Evolutionary conservation across 108 stramenopile species (phyloP), one percentile per base, ranked within the genome.

Genomic region (Cyclotella choctawhatcheeana): DNA sequence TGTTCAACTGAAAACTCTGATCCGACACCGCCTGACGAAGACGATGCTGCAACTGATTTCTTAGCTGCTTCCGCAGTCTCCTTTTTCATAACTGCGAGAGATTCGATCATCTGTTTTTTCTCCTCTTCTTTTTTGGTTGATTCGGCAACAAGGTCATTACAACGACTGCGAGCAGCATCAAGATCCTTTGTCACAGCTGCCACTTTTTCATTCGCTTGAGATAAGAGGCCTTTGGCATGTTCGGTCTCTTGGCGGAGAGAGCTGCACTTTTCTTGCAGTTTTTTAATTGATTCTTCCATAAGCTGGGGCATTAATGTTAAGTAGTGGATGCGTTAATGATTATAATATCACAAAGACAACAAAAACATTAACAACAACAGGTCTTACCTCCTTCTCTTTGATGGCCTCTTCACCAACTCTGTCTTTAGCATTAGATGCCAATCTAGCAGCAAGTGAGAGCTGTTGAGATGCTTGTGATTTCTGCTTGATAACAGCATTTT

Each of bases 371-470:
- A 45, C 58, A 48, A 35, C 37, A 58, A 26, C 27, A 30, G 0
- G 17, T 48, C 64, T 56, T 3, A 71, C 74, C 56, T 82, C 72
- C 32, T 84, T 86, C 58, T 88, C 87, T 22, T 89, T 88, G 0
- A 84, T 29, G 13, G 84, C 73, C 67, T 94, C 93, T 82, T 94
- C 93, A 10, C 82, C 68, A 32, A 91, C 78, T 55, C 91, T 78
- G 29, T 87, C 89, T 63, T 89, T 82, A 2, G 91, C 91, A 80
- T 94, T 94, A 1, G 89, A 81, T 21, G 91, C 93, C 37, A 94
- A 74, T 31, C 93, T 72, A 18, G 93, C 89, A 44, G 89, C 83
- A 35, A 91, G 76, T 17, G 89, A 85, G n/a, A 96, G 71, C 68
- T 96, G 90, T 43, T 87, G 81, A 7, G 91, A 81, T 64, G 83